phyloP scores from a whole-genome alignment of 371 early-diverging fungal species.

The Blakeslea trispora region DNA sequence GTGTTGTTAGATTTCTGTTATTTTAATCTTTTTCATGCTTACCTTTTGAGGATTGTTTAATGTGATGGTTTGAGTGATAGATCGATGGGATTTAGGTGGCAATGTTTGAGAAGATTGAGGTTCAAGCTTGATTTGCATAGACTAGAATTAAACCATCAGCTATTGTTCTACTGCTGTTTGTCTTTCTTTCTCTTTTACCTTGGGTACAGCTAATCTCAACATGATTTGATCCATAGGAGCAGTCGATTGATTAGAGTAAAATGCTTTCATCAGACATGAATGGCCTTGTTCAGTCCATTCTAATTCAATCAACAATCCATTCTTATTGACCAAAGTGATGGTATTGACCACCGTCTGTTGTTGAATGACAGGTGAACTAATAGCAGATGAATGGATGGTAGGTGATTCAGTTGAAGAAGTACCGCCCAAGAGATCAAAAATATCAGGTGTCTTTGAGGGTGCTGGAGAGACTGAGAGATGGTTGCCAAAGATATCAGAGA shows the following conservation, averaged over 20 bases:
- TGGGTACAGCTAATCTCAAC: slow-evolving; percentile 59
- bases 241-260: slow-evolving; percentile 53
- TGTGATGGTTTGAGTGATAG: slow-evolving; percentile 58
- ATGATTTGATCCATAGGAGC: slow-evolving; percentile 57
- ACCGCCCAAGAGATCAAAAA: slow-evolving; percentile 27
- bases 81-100: slow-evolving; percentile 59
- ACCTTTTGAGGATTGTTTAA: slow-evolving; percentile 61
- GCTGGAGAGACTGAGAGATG: slow-evolving; percentile 14
- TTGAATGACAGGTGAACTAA: background rate
- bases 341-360: background rate
- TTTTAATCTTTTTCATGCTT: background rate
- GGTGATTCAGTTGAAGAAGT: background rate
- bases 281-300: slow-evolving; percentile 22
- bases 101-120: slow-evolving; percentile 61
- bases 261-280: slow-evolving; percentile 33
- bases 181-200: slow-evolving; percentile 32
- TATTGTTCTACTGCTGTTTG: no score
- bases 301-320: slow-evolving; percentile 39
- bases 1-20: background rate
- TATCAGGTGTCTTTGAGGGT: slow-evolving; percentile 18
- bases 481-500: slow-evolving; percentile 45
- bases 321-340: slow-evolving; percentile 39
- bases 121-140: slow-evolving; percentile 71
- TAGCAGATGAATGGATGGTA: slow-evolving; percentile 7
- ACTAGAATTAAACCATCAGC: no score